Percentiles rank a stretch among this genome's conserved stretches.
Conservation (phyloP, 2,329 filamentous ascomycete species). For the Ceratocystiopsis sp. region DNA sequence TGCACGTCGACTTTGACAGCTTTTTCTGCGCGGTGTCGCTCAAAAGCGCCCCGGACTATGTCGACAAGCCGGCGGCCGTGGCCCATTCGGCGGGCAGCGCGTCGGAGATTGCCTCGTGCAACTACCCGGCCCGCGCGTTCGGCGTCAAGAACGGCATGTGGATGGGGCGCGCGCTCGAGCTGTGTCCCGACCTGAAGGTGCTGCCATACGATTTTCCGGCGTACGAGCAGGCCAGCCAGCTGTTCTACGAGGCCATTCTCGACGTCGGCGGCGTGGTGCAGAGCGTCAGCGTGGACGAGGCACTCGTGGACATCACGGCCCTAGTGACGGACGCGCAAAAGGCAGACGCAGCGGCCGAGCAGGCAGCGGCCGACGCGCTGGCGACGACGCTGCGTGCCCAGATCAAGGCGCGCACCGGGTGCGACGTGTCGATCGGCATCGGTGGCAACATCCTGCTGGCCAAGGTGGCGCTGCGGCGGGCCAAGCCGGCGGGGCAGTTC, state of each 20-base stretch:
- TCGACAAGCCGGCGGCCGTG: constrained; percentile 69
- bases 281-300: constrained; percentile 94
- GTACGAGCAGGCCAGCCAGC: constrained; percentile 78
- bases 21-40: constrained; percentile 91
- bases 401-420: constrained; percentile 61
- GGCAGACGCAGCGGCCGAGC: constrained; percentile 36
- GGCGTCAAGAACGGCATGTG: constrained; percentile 98
- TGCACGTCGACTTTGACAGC: constrained; percentile 96
- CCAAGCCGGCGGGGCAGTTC: constrained; percentile 86
- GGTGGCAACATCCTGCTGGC: constrained; percentile 81
- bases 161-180: constrained; percentile 78
- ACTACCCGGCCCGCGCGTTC: constrained; percentile 73
- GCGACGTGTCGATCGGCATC: constrained; percentile 83
- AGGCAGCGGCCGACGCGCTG: constrained; percentile 59
- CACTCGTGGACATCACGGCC: constrained; percentile 65
- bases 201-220: constrained; percentile 91
- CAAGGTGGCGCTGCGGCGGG: constrained; percentile 76
- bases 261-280: constrained; percentile 70
- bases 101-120: constrained; percentile 94
- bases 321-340: constrained; percentile 34
- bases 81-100: constrained; percentile 73
- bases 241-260: constrained; percentile 76
- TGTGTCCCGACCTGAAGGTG: constrained; percentile 74
- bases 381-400: constrained; percentile 47
- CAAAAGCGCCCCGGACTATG: constrained; percentile 58